Evolutionary conservation across 2,329 filamentous ascomycete genomes (phyloP).

Genomic region (Verticillium isaacii): DNA sequence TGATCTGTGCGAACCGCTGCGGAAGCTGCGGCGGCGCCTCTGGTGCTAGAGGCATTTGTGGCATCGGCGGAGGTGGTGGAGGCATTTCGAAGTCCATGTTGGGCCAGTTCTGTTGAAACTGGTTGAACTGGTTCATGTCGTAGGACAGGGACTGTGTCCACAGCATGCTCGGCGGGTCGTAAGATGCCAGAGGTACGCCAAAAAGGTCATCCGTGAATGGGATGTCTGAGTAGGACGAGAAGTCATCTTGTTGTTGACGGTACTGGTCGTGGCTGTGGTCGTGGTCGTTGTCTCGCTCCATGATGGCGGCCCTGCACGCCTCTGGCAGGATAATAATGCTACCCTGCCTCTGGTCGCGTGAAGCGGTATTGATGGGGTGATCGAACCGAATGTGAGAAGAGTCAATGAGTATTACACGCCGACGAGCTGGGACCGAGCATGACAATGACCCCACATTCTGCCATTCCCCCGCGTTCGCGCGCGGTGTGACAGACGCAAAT

Average conservation of each 20-base stretch:
- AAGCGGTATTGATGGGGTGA: neutral
- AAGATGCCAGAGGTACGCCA: slow-evolving; percentile 8
- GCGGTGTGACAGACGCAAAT: neutral
- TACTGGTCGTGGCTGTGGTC: neutral
- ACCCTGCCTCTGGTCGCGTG: neutral
- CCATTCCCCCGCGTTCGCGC: neutral
- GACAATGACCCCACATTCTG: slow-evolving; percentile 1
- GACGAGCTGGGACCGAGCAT: neutral
- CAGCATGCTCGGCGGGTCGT: slow-evolving; percentile 12
- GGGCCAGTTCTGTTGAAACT: slow-evolving; percentile 3
- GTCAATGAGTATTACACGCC: neutral
- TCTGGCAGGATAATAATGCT: neutral
- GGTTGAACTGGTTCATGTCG: slow-evolving; percentile 1
- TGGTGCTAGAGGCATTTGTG: slow-evolving; percentile 1
- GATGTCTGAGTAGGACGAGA: neutral
- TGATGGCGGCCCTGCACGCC: neutral
- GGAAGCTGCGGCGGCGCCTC: slow-evolving; percentile 43
- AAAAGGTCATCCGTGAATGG: slow-evolving; percentile 5
- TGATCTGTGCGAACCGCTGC: slow-evolving; percentile 53
- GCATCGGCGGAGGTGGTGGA: neutral
- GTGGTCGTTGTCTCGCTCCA: neutral
- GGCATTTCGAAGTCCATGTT: slow-evolving; percentile 1
- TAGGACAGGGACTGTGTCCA: slow-evolving; percentile 13
- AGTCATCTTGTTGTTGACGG: neutral
- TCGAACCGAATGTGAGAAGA: neutral